Percentiles rank a stretch among this genome's conserved stretches.
Evolutionary conservation across 2,329 filamentous ascomycete species (phyloP).

Genomic region (Ceratocystis destructans): DNA sequence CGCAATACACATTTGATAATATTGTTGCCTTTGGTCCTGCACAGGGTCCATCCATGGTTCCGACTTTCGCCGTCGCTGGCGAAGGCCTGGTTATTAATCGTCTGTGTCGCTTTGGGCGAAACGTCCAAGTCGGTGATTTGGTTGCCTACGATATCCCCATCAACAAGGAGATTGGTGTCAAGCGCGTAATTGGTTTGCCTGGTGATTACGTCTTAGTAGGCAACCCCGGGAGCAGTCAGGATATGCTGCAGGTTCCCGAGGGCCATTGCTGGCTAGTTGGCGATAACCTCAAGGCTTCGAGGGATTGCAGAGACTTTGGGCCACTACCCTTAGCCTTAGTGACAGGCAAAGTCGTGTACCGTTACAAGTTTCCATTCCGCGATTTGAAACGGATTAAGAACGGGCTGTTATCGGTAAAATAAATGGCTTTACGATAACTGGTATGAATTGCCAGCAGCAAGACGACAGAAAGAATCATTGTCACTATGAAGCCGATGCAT

Average conservation of each 20-base stretch:
- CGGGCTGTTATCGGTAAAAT: slow-evolving; percentile 26
- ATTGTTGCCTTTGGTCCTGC: slow-evolving; percentile 46
- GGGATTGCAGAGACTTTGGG: slow-evolving; percentile 77
- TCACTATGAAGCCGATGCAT: too few species aligned
- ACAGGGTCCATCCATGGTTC: slow-evolving; percentile 75
- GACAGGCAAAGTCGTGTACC: slow-evolving; percentile 64
- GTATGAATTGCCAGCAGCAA: not conserved
- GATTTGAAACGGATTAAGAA: slow-evolving; percentile 34
- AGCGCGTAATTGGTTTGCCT: slow-evolving; percentile 64
- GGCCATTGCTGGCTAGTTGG: slow-evolving; percentile 88
- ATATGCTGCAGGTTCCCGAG: slow-evolving; percentile 56
- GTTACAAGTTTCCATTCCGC: slow-evolving; percentile 35
- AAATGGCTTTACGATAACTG: not conserved
- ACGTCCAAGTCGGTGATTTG: slow-evolving; percentile 63
- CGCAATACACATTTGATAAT: slow-evolving; percentile 46
- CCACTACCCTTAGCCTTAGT: slow-evolving; percentile 76
- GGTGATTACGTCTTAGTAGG: slow-evolving; percentile 61
- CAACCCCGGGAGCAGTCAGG: slow-evolving; percentile 36
- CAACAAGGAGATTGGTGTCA: slow-evolving; percentile 47
- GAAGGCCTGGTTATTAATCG: slow-evolving; percentile 58
- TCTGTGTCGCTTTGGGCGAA: slow-evolving; percentile 53
- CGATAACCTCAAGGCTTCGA: slow-evolving; percentile 71
- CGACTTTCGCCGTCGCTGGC: slow-evolving; percentile 56
- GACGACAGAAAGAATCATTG: not conserved
- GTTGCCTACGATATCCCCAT: slow-evolving; percentile 66